Evolutionary conservation across 2,329 filamentous ascomycete genomes (phyloP).

Genomic region (Akanthomyces muscarius): DNA sequence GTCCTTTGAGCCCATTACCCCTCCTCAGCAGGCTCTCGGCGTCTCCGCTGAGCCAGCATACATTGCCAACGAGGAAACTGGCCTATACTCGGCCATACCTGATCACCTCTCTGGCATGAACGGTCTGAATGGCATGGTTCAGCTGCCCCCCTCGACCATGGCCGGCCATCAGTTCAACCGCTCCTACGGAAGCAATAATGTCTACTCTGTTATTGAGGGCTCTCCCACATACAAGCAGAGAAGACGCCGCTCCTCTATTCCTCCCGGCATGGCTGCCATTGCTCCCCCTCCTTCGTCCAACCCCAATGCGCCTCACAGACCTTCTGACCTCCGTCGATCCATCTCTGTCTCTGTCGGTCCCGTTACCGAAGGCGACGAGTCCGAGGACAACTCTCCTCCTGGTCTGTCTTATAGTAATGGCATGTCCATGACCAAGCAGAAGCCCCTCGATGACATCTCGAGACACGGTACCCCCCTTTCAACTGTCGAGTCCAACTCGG

Average conservation of each 20-base stretch:
- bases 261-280: constrained; percentile 67
- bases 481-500: constrained; percentile 76
- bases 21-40: constrained; percentile 81
- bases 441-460: constrained; percentile 63
- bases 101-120: constrained; percentile 72
- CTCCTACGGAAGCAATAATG: constrained; percentile 68
- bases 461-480: constrained; percentile 87
- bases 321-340: constrained; percentile 86
- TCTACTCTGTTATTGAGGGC: constrained; percentile 94
- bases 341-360: constrained; percentile 84
- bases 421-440: constrained; percentile 69
- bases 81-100: constrained; percentile 90
- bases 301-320: constrained; percentile 62
- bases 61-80: constrained; percentile 96
- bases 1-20: constrained; percentile 94
- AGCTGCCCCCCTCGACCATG: constrained; percentile 81
- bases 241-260: constrained; percentile 87
- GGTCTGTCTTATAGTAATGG: constrained; percentile 68
- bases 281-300: constrained; percentile 62
- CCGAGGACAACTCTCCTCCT: constrained; percentile 72
- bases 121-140: constrained; percentile 82
- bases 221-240: constrained; percentile 99
- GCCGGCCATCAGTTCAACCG: constrained; percentile 75
- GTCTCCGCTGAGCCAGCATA: constrained; percentile 88
- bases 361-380: constrained; percentile 74